These are phyloP conservation scores for Tricholoma sp. DNA, from an alignment of 768 basidiomycete genomes.

Conservation along the genomic window DNA sequence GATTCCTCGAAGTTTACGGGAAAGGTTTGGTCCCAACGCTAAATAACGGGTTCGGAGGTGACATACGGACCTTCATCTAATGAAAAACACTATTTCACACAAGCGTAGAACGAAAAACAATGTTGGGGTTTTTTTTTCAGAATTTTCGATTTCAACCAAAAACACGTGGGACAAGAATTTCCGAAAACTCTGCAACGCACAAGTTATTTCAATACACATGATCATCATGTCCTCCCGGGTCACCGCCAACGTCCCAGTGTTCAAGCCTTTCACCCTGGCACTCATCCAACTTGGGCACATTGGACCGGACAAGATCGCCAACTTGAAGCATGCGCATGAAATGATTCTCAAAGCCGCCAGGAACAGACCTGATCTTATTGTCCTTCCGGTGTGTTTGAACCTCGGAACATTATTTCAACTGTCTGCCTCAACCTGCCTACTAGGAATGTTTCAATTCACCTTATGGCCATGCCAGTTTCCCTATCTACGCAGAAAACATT, in stretches of 20 bases:
- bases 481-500: slow-evolving; percentile 78
- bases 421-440: not conserved
- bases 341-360: slow-evolving; percentile 70
- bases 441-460: slow-evolving; percentile 91
- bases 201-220: not conserved
- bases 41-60: no score
- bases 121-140: no score
- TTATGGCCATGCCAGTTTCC: slow-evolving; percentile 77
- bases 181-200: no score
- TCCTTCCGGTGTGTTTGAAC: slow-evolving; percentile 69
- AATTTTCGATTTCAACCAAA: no score
- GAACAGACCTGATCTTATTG: slow-evolving; percentile 69
- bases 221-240: slow-evolving; percentile 2
- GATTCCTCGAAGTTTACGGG: no score
- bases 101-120: no score
- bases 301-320: slow-evolving; percentile 64
- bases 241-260: slow-evolving; percentile 19
- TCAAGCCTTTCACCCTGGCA: slow-evolving; percentile 80
- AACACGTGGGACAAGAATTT: no score
- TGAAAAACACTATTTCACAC: no score
- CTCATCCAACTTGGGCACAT: slow-evolving; percentile 85
- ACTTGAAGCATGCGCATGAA: slow-evolving; percentile 77
- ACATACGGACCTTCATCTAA: no score
- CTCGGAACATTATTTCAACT: not conserved
- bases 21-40: no score